Conservation (phyloP, 768 basidiomycete species). For the Mrakia frigida region DNA sequence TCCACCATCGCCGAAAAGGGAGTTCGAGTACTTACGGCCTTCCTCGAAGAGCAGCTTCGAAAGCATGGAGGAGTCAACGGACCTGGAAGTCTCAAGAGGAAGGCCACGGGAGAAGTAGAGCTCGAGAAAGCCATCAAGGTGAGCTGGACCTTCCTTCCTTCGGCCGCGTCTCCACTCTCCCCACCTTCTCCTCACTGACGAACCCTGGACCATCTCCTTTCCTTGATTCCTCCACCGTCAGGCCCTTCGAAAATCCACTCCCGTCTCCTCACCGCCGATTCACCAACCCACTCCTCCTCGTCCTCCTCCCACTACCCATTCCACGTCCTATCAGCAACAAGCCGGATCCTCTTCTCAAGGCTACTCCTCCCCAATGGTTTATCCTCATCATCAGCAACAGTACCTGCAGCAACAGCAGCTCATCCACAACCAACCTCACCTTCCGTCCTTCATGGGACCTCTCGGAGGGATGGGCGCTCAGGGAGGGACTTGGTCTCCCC, state of each 20-base stretch:
- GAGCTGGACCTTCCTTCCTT: too few relatives aligned
- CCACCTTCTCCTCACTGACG: not conserved
- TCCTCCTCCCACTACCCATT: not conserved
- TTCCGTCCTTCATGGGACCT: not conserved
- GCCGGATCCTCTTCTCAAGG: not conserved
- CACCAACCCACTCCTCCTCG: not conserved
- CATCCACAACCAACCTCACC: not conserved
- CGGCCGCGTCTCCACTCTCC: not conserved
- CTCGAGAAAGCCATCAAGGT: slow-evolving; percentile 27
- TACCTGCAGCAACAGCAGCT: not conserved
- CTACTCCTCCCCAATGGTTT: not conserved
- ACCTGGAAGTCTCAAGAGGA: not conserved
- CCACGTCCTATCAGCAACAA: not conserved
- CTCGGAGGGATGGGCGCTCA: not conserved
- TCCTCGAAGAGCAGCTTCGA: slow-evolving; percentile 17
- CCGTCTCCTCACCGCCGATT: too few relatives aligned
- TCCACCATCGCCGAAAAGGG: slow-evolving; percentile 30
- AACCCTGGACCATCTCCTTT: too few relatives aligned
- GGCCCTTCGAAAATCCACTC: too few relatives aligned
- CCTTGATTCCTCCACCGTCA: too few relatives aligned
- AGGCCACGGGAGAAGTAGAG: slow-evolving; percentile 14
- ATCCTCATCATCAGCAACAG: not conserved
- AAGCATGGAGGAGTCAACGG: slow-evolving; percentile 25
- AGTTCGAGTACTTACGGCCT: slow-evolving; percentile 20
- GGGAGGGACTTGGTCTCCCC: not conserved